phyloP scores from a whole-genome alignment of 441 rosid genomes.

The Lepidium campestre region DNA sequence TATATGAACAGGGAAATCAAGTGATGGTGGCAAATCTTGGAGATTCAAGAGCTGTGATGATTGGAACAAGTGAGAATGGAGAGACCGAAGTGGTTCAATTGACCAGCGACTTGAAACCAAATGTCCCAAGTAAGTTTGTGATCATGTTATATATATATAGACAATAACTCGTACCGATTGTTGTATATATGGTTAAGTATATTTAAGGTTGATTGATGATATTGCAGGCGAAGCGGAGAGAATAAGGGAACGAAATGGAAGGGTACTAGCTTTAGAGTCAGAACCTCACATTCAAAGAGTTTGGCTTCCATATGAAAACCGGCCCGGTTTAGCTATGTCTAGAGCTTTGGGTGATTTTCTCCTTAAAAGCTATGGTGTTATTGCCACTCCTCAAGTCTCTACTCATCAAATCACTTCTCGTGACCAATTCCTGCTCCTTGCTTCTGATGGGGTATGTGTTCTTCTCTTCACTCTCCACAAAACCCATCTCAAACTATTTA shows the following conservation, averaged over 20 bases:
- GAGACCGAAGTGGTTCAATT: conserved; percentile 43
- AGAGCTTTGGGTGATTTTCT: conserved; percentile 76
- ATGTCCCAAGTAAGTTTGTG: conserved; percentile 51
- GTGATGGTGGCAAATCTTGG: conserved; percentile 84
- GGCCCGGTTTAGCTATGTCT: conserved; percentile 85
- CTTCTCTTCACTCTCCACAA: too few relatives aligned
- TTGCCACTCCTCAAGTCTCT: conserved; percentile 62
- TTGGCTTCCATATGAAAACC: conserved; percentile 71
- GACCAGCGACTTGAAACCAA: conserved; percentile 76
- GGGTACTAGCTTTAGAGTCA: conserved; percentile 60
- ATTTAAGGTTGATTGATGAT: background rate
- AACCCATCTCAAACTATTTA: too few relatives aligned
- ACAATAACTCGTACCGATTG: background rate
- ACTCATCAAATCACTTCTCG: conserved; percentile 40
- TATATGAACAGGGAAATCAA: conserved; percentile 48
- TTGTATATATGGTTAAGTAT: background rate
- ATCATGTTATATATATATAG: background rate
- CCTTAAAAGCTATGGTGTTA: conserved; percentile 64
- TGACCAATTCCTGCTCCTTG: conserved; percentile 63
- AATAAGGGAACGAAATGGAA: conserved; percentile 62
- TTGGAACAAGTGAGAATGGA: conserved; percentile 42
- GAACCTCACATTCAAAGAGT: conserved; percentile 75
- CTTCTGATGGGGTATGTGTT: conserved; percentile 69
- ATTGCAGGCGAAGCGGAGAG: conserved; percentile 73
- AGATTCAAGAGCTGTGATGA: conserved; percentile 78